Percentiles rank a stretch among this genome's conserved stretches.
Evolutionary conservation across 768 basidiomycete genomes (phyloP).

Genomic region (Tulasnella sp.): DNA sequence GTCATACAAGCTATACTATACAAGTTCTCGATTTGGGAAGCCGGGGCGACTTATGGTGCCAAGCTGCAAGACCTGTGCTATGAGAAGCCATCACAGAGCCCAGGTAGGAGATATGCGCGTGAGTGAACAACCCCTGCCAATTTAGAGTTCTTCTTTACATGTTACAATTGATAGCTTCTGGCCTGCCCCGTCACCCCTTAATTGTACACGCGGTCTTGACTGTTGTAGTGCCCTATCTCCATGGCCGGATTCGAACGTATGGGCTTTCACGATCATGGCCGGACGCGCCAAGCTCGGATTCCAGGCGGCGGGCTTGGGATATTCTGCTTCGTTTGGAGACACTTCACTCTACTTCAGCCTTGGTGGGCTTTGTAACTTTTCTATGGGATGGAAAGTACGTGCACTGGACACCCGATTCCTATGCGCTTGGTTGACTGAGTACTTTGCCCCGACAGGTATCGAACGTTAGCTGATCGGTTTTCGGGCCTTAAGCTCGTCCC

Average conservation of each 20-base stretch:
- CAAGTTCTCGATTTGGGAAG: slow-evolving; percentile 73
- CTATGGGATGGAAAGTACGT: slow-evolving; percentile 75
- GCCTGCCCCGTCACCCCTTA: slow-evolving; percentile 49
- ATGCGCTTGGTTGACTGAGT: not conserved
- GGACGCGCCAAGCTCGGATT: slow-evolving; percentile 72
- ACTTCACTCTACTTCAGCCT: slow-evolving; percentile 44
- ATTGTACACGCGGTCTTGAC: slow-evolving; percentile 61
- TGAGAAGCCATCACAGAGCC: slow-evolving; percentile 15
- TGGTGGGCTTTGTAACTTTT: slow-evolving; percentile 74
- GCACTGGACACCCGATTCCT: not conserved
- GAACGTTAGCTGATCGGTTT: slow-evolving; percentile 70
- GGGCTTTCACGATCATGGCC: slow-evolving; percentile 85
- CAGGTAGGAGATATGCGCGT: slow-evolving; percentile 30
- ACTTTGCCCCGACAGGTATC: slow-evolving; percentile 50
- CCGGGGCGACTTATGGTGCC: slow-evolving; percentile 71
- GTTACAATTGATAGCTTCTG: slow-evolving; percentile 38
- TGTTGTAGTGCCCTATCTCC: slow-evolving; percentile 65
- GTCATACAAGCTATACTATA: slow-evolving; percentile 63
- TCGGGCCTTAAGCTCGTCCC: slow-evolving; percentile 66
- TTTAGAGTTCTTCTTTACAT: slow-evolving; percentile 12
- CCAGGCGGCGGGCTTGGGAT: slow-evolving; percentile 63
- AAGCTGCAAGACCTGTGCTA: slow-evolving; percentile 71
- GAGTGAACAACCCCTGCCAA: slow-evolving; percentile 17
- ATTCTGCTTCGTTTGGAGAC: slow-evolving; percentile 56
- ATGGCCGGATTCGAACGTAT: slow-evolving; percentile 57